phyloP scores from a whole-genome alignment of 495 filamentous ascomycete species.

The Apiosordaria backusii region DNA sequence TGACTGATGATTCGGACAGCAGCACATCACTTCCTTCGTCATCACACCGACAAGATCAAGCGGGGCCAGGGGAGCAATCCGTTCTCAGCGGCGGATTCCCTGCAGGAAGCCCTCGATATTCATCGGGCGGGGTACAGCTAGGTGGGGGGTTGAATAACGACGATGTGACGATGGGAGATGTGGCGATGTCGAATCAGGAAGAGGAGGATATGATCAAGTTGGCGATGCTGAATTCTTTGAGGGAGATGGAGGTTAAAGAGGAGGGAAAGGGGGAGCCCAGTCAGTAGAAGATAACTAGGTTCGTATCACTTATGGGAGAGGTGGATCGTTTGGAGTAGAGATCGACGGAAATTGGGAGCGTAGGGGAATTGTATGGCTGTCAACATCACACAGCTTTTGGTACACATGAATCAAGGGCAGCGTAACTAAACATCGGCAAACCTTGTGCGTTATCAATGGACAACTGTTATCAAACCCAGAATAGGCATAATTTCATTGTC shows the following conservation, averaged over 20 bases:
- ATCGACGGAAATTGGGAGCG: background rate
- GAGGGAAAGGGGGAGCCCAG: background rate
- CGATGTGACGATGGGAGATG: no score
- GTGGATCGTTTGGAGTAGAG: no score
- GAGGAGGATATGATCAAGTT: background rate
- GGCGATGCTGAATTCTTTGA: background rate
- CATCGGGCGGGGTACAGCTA: background rate
- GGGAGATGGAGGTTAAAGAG: background rate
- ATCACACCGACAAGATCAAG: background rate
- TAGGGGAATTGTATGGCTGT: no score
- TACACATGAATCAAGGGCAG: no score
- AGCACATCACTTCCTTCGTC: conserved; percentile 10
- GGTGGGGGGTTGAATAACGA: no score
- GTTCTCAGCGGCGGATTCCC: background rate
- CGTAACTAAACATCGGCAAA: no score
- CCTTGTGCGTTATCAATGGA: no score
- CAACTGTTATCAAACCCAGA: no score
- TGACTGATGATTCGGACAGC: conserved; percentile 24
- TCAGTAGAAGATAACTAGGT: background rate
- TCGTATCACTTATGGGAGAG: background rate
- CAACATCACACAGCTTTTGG: no score
- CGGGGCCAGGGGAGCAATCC: background rate
- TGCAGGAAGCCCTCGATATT: background rate
- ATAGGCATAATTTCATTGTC: no score
- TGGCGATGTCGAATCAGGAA: background rate